Conservation (phyloP, 2,329 filamentous ascomycete genomes). For the Diaporthe sp. region DNA sequence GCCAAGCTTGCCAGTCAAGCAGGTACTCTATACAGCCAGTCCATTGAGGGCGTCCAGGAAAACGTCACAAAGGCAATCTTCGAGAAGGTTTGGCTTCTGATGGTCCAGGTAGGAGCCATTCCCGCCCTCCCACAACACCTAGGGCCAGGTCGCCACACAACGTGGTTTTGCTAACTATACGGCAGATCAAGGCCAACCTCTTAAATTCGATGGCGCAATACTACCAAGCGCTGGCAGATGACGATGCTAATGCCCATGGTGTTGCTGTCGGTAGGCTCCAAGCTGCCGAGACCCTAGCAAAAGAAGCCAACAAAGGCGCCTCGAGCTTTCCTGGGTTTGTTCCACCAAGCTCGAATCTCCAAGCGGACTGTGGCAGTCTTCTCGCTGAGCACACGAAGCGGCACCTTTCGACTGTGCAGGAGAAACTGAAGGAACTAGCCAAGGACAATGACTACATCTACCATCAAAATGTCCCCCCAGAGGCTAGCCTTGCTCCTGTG, state of each 20-base stretch:
- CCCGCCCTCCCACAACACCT: too few relatives aligned
- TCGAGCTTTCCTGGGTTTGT: constrained; percentile 84
- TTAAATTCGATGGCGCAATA: constrained; percentile 91
- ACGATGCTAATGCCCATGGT: constrained; percentile 89
- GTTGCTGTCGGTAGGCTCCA: constrained; percentile 86
- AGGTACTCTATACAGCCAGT: constrained; percentile 87
- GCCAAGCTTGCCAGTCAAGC: constrained; percentile 95
- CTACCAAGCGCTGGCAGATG: constrained; percentile 91
- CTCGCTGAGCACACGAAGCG: constrained; percentile 87
- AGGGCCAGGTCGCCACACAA: too few relatives aligned
- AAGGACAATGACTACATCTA: constrained; percentile 99
- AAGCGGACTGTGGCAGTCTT: constrained; percentile 79
- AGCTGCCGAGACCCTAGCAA: constrained; percentile 81
- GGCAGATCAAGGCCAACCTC: constrained; percentile 81
- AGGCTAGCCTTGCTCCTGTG: constrained; percentile 84
- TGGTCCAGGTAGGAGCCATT: constrained; percentile 79
- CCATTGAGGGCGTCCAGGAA: constrained; percentile 90
- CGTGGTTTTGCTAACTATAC: constrained; percentile 40
- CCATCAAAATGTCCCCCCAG: constrained; percentile 89
- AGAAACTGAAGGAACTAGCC: constrained; percentile 79
- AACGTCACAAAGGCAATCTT: constrained; percentile 93
- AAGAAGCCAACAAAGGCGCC: constrained; percentile 82
- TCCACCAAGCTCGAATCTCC: constrained; percentile 85
- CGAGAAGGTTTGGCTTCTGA: constrained; percentile 90
- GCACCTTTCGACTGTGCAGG: constrained; percentile 83